Conservation (phyloP, 371 early-diverging fungal species). For the Zychaea mexicana region DNA sequence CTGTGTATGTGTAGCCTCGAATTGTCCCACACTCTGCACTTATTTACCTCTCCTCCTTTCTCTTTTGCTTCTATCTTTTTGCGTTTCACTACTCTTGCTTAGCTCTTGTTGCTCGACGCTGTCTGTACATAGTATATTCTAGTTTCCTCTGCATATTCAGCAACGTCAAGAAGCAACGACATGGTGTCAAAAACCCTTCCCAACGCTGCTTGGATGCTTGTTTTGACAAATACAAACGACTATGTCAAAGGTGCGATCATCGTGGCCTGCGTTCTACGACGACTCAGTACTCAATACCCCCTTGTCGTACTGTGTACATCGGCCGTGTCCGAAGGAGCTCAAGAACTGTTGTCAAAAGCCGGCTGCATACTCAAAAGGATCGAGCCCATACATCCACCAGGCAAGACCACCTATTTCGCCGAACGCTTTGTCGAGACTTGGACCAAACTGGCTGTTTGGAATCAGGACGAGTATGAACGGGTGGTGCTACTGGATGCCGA, state of each 20-base stretch:
- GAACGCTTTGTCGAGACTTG: slow-evolving; percentile 58
- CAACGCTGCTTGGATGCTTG: slow-evolving; percentile 19
- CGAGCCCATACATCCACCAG: slow-evolving; percentile 78
- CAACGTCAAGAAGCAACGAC: no score
- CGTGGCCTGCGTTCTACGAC: slow-evolving; percentile 58
- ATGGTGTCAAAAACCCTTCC: slow-evolving; percentile 23
- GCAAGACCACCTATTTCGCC: slow-evolving; percentile 51
- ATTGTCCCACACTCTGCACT: not conserved
- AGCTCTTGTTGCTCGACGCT: not conserved
- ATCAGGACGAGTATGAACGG: slow-evolving; percentile 57
- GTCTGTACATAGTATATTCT: not conserved
- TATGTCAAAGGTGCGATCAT: slow-evolving; percentile 19
- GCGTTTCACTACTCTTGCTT: not conserved
- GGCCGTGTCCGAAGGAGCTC: slow-evolving; percentile 17
- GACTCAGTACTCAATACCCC: slow-evolving; percentile 49
- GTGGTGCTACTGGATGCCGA: slow-evolving; percentile 88
- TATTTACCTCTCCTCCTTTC: no score
- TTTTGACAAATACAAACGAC: slow-evolving; percentile 15
- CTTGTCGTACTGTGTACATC: slow-evolving; percentile 72
- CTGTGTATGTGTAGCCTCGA: not conserved
- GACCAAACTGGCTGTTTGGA: slow-evolving; percentile 86
- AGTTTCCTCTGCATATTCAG: not conserved
- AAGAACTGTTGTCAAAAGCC: slow-evolving; percentile 51
- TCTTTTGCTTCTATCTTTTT: slow-evolving; percentile 1
- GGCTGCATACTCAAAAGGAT: slow-evolving; percentile 67